These are phyloP conservation scores for Colletotrichum musicola DNA, from an alignment of 2,329 filamentous ascomycete genomes.

Conservation along the genomic window DNA sequence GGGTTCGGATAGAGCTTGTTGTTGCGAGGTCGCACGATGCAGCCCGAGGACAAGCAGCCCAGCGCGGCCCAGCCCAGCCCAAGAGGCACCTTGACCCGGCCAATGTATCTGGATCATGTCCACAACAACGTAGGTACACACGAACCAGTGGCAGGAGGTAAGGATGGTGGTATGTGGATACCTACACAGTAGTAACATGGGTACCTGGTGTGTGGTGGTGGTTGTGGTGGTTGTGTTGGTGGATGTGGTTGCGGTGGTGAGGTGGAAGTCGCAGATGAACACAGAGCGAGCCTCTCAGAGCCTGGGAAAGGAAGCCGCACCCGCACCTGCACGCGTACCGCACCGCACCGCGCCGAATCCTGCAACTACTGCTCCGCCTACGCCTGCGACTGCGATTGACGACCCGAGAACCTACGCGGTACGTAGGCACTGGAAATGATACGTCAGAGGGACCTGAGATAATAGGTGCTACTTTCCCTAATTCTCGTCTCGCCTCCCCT, in stretches of 20 bases:
- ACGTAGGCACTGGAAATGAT: neutral
- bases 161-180: too few species aligned
- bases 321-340: slow-evolving; percentile 20
- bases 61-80: slow-evolving; percentile 11
- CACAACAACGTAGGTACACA: neutral
- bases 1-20: slow-evolving; percentile 1
- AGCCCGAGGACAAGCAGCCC: slow-evolving; percentile 9
- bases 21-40: slow-evolving; percentile 11
- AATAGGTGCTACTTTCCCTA: neutral
- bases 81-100: slow-evolving; percentile 13
- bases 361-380: neutral
- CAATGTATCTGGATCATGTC: slow-evolving; percentile 8
- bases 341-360: neutral
- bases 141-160: neutral
- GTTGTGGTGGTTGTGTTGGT: too few species aligned
- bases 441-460: too few species aligned
- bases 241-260: neutral
- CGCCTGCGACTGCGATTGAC: neutral
- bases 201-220: neutral
- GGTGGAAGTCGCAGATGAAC: too few species aligned
- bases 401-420: neutral
- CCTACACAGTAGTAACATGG: neutral
- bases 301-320: slow-evolving; percentile 33
- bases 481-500: neutral
- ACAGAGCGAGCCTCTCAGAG: neutral